Conservation (phyloP, 106 monocot species). For the Hemerocallis citrina region DNA sequence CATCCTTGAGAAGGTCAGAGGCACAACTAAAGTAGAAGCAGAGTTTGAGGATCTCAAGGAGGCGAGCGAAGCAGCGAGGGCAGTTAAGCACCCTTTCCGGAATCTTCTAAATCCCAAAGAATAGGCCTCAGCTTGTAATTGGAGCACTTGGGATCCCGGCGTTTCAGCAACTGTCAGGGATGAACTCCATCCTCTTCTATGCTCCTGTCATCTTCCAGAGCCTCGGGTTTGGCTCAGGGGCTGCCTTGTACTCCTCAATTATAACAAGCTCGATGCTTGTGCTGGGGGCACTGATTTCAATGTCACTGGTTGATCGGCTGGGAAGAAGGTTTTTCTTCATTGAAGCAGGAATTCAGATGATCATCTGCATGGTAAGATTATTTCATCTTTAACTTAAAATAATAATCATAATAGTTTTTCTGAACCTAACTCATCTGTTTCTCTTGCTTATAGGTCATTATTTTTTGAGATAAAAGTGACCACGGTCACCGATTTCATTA, state of each 20-base stretch:
- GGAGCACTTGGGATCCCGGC: conserved; percentile 29
- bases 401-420: too few species aligned
- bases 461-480: too few species aligned
- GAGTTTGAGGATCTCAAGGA: conserved; percentile 27
- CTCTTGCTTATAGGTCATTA: too few species aligned
- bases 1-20: conserved; percentile 18
- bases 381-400: too few species aligned
- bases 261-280: conserved; percentile 32
- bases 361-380: conserved; percentile 20
- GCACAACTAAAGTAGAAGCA: conserved; percentile 18
- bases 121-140: conserved; percentile 28
- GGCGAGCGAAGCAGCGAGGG: conserved; percentile 19
- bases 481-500: too few species aligned
- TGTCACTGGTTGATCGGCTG: conserved; percentile 21
- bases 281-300: conserved; percentile 25
- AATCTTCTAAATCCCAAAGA: conserved; percentile 24
- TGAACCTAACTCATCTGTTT: too few species aligned
- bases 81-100: conserved; percentile 30
- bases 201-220: conserved; percentile 35
- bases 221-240: conserved; percentile 26
- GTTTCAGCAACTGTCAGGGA: conserved; percentile 38
- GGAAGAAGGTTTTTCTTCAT: conserved; percentile 32
- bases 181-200: conserved; percentile 39
- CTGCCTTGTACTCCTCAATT: conserved; percentile 25
- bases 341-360: conserved; percentile 36